A percentile compares a stretch with the other conserved stretches of the same genome.
These are phyloP conservation scores for Plantago rigida DNA, from an alignment of 305 asterid species.

Conservation along the genomic window DNA sequence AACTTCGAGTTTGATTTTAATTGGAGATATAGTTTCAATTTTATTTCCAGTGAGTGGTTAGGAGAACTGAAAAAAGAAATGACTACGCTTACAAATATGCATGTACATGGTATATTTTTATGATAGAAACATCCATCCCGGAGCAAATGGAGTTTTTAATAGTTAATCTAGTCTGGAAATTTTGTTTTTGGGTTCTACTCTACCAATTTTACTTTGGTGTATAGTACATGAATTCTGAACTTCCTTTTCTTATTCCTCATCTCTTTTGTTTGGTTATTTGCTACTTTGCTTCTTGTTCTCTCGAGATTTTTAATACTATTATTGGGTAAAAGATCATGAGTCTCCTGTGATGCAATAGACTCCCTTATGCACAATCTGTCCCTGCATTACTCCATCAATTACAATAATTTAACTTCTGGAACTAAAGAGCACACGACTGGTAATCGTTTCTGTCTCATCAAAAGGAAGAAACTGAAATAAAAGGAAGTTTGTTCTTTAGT, in stretches of 20 bases:
- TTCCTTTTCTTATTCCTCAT: not conserved
- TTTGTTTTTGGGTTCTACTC: not conserved
- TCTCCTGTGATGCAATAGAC: too few relatives aligned
- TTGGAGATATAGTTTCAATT: too few relatives aligned
- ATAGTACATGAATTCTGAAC: conserved; percentile 13
- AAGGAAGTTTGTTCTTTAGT: not conserved
- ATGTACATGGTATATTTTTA: not conserved
- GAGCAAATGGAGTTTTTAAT: conserved; percentile 12
- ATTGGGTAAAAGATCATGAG: too few relatives aligned
- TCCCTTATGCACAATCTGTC: too few relatives aligned
- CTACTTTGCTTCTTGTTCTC: too few relatives aligned
- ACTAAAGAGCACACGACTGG: too few relatives aligned
- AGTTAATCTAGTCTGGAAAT: conserved; percentile 5
- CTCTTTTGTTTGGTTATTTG: not conserved
- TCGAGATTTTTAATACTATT: too few relatives aligned
- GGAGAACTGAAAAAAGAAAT: too few relatives aligned
- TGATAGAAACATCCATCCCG: not conserved
- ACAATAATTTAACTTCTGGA: too few relatives aligned
- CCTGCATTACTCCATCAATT: too few relatives aligned
- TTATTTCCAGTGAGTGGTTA: too few relatives aligned
- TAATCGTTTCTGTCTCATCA: not conserved
- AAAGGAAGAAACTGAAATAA: not conserved
- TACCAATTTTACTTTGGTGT: conserved; percentile 3
- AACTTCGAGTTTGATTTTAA: conserved; percentile 4
- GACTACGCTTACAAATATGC: too few relatives aligned